Percentiles rank a stretch among this genome's conserved stretches.
These are phyloP conservation scores for Colletotrichum endophyticum DNA, from an alignment of 2,329 filamentous ascomycete species.

Conservation along the genomic window DNA sequence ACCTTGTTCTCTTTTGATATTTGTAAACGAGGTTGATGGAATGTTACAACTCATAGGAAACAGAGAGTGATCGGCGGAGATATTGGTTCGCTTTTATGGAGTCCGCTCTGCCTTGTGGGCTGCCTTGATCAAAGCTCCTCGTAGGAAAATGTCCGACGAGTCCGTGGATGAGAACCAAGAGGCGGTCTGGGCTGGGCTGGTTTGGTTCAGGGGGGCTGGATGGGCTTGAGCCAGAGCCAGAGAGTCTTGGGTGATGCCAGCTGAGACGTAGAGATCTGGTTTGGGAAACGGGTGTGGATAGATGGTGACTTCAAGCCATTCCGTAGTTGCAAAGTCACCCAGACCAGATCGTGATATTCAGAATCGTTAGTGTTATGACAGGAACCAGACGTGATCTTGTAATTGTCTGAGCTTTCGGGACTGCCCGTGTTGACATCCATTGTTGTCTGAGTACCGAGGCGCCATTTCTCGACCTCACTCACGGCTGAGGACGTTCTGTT, in stretches of 20 bases:
- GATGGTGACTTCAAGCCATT: neutral
- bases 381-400: neutral
- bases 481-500: accelerated
- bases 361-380: accelerated
- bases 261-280: neutral
- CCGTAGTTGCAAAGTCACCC: neutral
- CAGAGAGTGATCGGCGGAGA: neutral
- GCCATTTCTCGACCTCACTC: neutral
- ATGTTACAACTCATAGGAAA: neutral
- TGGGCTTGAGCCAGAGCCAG: neutral
- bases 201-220: neutral
- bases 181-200: neutral
- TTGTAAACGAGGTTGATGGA: neutral
- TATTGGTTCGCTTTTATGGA: neutral
- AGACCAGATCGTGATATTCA: neutral
- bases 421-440: accelerated
- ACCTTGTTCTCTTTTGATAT: neutral
- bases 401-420: accelerated
- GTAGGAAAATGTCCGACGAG: neutral
- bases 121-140: neutral
- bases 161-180: neutral
- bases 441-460: neutral
- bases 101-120: neutral
- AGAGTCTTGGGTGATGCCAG: neutral
- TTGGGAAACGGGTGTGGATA: neutral